phyloP scores from a whole-genome alignment of 371 early-diverging fungal genomes.

The Mucor velutinosus region DNA sequence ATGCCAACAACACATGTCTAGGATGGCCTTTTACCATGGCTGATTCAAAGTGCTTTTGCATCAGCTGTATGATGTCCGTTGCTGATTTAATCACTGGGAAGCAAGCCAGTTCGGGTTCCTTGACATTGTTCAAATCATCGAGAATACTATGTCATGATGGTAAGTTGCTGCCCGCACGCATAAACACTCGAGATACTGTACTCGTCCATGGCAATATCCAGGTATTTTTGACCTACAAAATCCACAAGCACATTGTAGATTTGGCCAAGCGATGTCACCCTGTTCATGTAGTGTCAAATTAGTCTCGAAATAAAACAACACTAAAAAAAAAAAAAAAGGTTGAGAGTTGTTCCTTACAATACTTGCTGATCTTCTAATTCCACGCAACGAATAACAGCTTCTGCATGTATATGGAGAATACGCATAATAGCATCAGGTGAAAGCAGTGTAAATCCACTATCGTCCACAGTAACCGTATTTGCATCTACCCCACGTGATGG shows the following conservation, averaged over 20 bases:
- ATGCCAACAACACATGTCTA: neutral
- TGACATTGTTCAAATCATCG: slow-evolving; percentile 71
- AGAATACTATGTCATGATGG: slow-evolving; percentile 54
- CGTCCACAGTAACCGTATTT: slow-evolving; percentile 37
- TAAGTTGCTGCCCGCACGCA: neutral
- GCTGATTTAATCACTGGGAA: slow-evolving; percentile 72
- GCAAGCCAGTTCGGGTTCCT: slow-evolving; percentile 72
- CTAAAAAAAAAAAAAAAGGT: neutral
- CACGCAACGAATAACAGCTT: slow-evolving; percentile 81
- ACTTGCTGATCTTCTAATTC: slow-evolving; percentile 76
- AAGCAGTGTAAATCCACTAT: slow-evolving; percentile 57
- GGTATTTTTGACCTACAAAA: slow-evolving; percentile 75
- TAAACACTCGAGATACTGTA: slow-evolving; percentile 32
- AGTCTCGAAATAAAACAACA: neutral
- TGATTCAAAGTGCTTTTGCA: slow-evolving; percentile 91
- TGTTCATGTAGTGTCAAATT: slow-evolving; percentile 1
- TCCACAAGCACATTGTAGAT: slow-evolving; percentile 78
- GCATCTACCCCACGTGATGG: neutral
- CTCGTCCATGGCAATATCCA: slow-evolving; percentile 84
- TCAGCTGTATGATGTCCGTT: slow-evolving; percentile 75
- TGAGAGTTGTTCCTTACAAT: slow-evolving; percentile 44
- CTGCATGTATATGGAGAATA: slow-evolving; percentile 83
- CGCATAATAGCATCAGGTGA: slow-evolving; percentile 62
- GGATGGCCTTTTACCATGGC: slow-evolving; percentile 60
- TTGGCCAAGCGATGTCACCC: slow-evolving; percentile 36